These are phyloP conservation scores for Melastoma malabathricum DNA, from an alignment of 345 rosid species.

Conservation along the genomic window DNA sequence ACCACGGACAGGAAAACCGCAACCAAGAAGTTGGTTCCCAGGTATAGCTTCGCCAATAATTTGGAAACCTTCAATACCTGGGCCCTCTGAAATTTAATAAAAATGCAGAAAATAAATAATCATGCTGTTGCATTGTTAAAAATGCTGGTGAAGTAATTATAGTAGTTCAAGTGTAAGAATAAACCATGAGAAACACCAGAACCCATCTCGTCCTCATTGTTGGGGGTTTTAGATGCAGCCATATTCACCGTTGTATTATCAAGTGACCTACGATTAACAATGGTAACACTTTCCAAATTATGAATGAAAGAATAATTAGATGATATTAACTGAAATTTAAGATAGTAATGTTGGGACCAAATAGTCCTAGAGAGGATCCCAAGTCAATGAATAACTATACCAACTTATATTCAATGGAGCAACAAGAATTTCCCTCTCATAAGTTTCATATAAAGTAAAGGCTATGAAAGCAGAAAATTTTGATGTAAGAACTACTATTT, in stretches of 20 bases:
- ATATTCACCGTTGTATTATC: conserved; percentile 9
- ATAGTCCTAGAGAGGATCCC: too few relatives aligned
- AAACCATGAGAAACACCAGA: conserved; percentile 35
- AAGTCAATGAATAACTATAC: too few relatives aligned
- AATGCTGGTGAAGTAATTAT: too few relatives aligned
- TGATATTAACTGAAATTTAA: too few relatives aligned
- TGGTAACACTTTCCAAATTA: background rate
- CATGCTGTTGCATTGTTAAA: background rate
- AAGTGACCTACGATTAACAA: conserved; percentile 13
- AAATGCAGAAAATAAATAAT: conserved; percentile 14
- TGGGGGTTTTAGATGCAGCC: conserved; percentile 16
- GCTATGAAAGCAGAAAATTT: too few relatives aligned
- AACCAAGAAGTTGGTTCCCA: conserved; percentile 86
- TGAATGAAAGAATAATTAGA: background rate
- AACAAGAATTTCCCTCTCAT: too few relatives aligned
- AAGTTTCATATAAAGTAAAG: too few relatives aligned
- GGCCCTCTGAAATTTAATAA: conserved; percentile 48
- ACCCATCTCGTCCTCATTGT: conserved; percentile 16
- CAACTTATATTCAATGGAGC: too few relatives aligned
- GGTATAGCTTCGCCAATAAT: conserved; percentile 80
- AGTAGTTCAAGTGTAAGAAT: background rate
- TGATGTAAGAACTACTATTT: too few relatives aligned
- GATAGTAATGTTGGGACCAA: too few relatives aligned
- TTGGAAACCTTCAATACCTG: conserved; percentile 89
- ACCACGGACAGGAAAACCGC: conserved; percentile 83